Evolutionary conservation across 345 rosid species (phyloP), one percentile per base, ranked within the genome.

Genomic region (Anastatica hierochuntica): DNA sequence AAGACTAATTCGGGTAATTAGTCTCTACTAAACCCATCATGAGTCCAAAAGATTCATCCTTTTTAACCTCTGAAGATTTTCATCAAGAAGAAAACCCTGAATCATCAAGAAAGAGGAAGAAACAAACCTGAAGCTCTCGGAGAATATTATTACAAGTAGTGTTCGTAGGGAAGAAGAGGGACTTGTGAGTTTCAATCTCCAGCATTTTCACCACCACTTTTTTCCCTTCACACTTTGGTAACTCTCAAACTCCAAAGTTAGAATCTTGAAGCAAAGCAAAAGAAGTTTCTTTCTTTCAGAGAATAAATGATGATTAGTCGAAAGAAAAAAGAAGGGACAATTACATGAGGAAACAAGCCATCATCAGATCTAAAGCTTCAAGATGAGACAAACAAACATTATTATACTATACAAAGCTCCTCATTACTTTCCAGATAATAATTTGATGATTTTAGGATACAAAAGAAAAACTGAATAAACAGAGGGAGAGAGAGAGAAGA

Each of bases 61-160:
- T 59, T 80, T 21, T 2, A 59, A 36, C 33, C 35, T 31, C 56
- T 33, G 38, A 9, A 45, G 47, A 13, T 40, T 62, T 17, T 57
- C 73, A 79, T 81, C 77, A 73, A 62, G 67, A 35, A 58, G 54
- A 58, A 50, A 57, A 31, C 64, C 21, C 2, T 39, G 50, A 26
- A 17, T 38, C 6, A 29, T 10, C 41, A 23, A 18, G 6, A 36
- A 27, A 52, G 12, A 44, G 36, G 8, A 33, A 34, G 41, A 55
- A 66, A 60, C 68, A 62, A 66, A 90, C 98, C 98, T 90, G 82
- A 65, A 90, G 98, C 77, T 90, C 96, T 67, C 70, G 71, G 63
- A 90, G 89, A 58, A 90, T 74, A 69, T 79, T 77, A 74, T 74
- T 76, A 74, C 88, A 84, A 58, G 54, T 76, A 67, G 75, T 69